Conservation (phyloP, 176 grass and related monocot genomes). For the Microstegium vimineum region DNA sequence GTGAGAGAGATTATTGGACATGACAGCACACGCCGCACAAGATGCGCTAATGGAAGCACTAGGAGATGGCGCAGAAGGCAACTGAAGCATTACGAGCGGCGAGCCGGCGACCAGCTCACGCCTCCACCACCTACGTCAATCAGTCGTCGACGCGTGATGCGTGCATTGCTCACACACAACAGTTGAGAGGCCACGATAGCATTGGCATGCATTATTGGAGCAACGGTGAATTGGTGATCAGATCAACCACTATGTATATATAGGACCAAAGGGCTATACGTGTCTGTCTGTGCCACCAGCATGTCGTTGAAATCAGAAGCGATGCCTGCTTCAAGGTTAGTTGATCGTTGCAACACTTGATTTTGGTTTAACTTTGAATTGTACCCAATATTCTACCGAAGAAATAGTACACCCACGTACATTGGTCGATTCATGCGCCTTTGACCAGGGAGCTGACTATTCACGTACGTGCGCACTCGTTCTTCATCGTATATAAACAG, state of each 20-base stretch:
- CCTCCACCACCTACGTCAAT: constrained; percentile 6
- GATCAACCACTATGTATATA: background rate
- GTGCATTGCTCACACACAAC: background rate
- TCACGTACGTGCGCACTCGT: background rate
- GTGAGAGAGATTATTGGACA: background rate
- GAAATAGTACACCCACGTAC: background rate
- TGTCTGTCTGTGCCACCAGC: background rate
- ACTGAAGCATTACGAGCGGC: background rate
- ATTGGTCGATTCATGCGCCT: background rate
- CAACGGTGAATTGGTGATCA: too few species aligned
- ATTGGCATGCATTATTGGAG: background rate
- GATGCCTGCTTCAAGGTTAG: too few species aligned
- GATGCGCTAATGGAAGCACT: background rate
- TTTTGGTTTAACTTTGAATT: background rate
- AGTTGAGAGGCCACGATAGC: constrained; percentile 5
- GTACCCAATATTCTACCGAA: background rate
- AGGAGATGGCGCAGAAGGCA: constrained; percentile 3
- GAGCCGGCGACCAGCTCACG: constrained; percentile 29
- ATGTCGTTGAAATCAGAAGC: background rate
- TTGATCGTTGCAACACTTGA: background rate
- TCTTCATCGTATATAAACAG: background rate
- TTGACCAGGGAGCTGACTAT: background rate
- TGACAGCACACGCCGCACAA: background rate
- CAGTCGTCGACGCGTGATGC: background rate
- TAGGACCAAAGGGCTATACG: background rate